A percentile compares a stretch with the other conserved stretches of the same genome.
phyloP scores from a whole-genome alignment of 1,139 yeast species.

The Nakaseomyces sp. region DNA sequence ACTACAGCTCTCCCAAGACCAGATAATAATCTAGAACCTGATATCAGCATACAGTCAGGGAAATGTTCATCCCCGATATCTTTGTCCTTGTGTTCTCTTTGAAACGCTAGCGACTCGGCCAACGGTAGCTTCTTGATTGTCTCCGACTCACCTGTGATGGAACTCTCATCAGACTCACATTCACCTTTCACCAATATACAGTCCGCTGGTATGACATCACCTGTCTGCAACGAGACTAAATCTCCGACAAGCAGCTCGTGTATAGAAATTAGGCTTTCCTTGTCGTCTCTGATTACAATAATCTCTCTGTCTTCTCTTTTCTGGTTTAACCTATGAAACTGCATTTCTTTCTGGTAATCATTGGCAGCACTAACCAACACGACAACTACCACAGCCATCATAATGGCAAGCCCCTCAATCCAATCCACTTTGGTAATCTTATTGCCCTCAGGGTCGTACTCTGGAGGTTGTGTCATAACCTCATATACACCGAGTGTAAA shows the following conservation, averaged over 20 bases:
- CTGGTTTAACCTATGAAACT: slow-evolving; percentile 77
- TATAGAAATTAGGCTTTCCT: slow-evolving; percentile 59
- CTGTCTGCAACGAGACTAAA: slow-evolving; percentile 72
- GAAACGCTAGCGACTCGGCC: slow-evolving; percentile 36
- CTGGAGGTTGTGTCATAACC: slow-evolving; percentile 76
- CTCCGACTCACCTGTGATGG: slow-evolving; percentile 89
- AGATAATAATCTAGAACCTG: slow-evolving; percentile 80
- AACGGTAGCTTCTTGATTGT: slow-evolving; percentile 64
- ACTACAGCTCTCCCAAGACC: slow-evolving; percentile 84
- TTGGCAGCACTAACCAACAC: slow-evolving; percentile 89
- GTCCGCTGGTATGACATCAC: slow-evolving; percentile 91
- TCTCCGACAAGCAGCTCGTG: slow-evolving; percentile 83
- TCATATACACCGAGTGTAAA: slow-evolving; percentile 87
- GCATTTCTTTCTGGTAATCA: slow-evolving; percentile 93
- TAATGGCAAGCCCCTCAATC: slow-evolving; percentile 98
- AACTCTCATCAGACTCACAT: slow-evolving; percentile 84
- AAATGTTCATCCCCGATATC: slow-evolving; percentile 40
- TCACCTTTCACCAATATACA: slow-evolving; percentile 63
- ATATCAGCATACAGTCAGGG: slow-evolving; percentile 49
- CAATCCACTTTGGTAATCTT: slow-evolving; percentile 77
- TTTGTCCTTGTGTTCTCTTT: slow-evolving; percentile 23
- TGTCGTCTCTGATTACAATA: slow-evolving; percentile 66
- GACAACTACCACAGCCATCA: slow-evolving; percentile 83
- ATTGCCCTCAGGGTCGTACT: slow-evolving; percentile 68
- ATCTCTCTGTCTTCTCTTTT: slow-evolving; percentile 81